phyloP scores from a whole-genome alignment of 2,329 filamentous ascomycete genomes.

The Talaromyces islandicus region DNA sequence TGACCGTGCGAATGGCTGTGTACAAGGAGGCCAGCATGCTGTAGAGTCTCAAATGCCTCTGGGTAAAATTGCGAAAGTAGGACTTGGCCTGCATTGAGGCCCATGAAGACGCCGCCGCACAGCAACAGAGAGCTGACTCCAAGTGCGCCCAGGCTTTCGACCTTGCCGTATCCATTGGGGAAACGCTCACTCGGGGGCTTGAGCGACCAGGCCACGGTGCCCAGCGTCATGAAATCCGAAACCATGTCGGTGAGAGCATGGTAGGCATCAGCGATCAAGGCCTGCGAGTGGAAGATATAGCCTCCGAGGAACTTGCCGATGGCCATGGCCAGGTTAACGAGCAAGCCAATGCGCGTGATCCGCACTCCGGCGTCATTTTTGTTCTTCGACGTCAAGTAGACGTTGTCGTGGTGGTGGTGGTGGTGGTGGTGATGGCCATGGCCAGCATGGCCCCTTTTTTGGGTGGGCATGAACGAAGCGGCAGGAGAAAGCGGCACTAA shows the following conservation, averaged over 20 bases:
- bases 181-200: constrained; percentile 78
- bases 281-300: constrained; percentile 90
- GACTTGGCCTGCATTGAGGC: constrained; percentile 65
- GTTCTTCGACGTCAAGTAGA: constrained; percentile 72
- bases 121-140: constrained; percentile 90
- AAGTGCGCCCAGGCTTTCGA: constrained; percentile 91
- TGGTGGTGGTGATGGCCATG: constrained; percentile 55
- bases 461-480: constrained; percentile 22
- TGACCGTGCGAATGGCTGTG: constrained; percentile 58
- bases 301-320: constrained; percentile 87
- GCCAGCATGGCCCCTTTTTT: constrained; percentile 46
- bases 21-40: constrained; percentile 35
- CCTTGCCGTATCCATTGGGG: constrained; percentile 89
- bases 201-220: constrained; percentile 89
- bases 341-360: constrained; percentile 83
- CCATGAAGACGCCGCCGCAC: constrained; percentile 87
- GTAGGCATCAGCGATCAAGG: constrained; percentile 87
- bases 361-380: constrained; percentile 89
- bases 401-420: constrained; percentile 75
- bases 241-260: constrained; percentile 93
- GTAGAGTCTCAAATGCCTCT: constrained; percentile 51
- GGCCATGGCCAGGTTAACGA: constrained; percentile 90
- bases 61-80: constrained; percentile 69
- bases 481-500: constrained; percentile 14
- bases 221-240: constrained; percentile 88